Evolutionary conservation across 2,329 filamentous ascomycete species (phyloP), one percentile per base, ranked within the genome.

Genomic region (Clonostachys byssicola): DNA sequence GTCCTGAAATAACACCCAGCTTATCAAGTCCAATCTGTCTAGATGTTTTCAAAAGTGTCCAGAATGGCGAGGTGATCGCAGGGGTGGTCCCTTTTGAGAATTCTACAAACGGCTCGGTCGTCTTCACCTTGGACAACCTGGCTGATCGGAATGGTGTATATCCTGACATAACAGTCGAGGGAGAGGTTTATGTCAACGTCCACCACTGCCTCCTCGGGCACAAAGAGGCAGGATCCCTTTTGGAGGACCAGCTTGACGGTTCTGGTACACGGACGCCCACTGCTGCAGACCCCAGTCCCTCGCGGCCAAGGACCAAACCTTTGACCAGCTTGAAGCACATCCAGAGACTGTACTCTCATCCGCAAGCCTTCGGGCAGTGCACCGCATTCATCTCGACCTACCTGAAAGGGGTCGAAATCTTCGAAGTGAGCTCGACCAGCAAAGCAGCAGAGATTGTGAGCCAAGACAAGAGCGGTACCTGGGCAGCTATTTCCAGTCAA

Each of bases 81-180:
- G 94, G 92, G 55, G 88, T 97, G 34, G 88, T 96, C 2, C 94
- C 94, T 7, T 92, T 96, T 67, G 92, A 97, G 64, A 99, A 99
- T 73, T 95, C 89, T 39, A 92, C 89, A 62, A 96, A 97, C 66
- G 94, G 94, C 59, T 86, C 87, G 47, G 94, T 99, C 44, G 83
- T 94, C 47, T 88, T 90, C 65, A 96, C 92, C 0, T 79, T 97
- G 20, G 92, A 96, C 67, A 81, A 92, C 54, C 82, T 99, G 50
- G 89, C 89, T 54, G 90, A 96, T 68, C 76, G 87, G 23, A 71
- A 81, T 38, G 68, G 66, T 40, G 67, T 69, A 40, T 89, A 88
- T 61, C 74, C 75, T 12, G 81, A 88, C 60, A 77, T 96, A 42
- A 75, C 78, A 43, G 87, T 97, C 39, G 88, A 85, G 60, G 89